Percentiles rank a stretch among this genome's conserved stretches.
Conservation (phyloP, 2,329 filamentous ascomycete species). For the Fusarium fujikuroi region DNA sequence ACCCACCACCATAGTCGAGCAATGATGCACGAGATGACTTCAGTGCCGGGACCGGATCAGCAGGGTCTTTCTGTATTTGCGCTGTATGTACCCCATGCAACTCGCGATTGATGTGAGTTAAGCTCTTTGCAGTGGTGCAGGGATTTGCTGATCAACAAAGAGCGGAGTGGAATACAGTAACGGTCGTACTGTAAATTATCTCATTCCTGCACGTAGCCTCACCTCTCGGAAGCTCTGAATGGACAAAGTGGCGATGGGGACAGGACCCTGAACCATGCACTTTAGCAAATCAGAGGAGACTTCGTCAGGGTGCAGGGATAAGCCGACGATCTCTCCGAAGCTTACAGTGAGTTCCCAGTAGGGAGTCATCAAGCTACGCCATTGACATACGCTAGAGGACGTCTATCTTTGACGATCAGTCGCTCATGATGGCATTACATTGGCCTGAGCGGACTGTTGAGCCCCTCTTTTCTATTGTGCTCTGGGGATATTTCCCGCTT, state of each 20-base stretch:
- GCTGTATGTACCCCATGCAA: constrained; percentile 1
- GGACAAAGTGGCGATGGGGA: constrained; percentile 17
- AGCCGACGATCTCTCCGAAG: constrained; percentile 31
- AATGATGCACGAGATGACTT: constrained; percentile 35
- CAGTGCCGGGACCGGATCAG: constrained; percentile 39
- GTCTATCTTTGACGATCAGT: constrained; percentile 43
- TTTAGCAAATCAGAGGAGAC: constrained; percentile 18
- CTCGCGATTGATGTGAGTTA: constrained; percentile 12
- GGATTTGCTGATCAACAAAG: constrained; percentile 22
- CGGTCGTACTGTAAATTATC: constrained; percentile 26
- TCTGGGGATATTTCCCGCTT: constrained; percentile 4
- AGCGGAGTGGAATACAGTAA: constrained; percentile 11
- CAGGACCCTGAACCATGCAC: constrained; percentile 40
- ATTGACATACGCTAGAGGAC: constrained; percentile 39
- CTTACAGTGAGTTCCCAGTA: constrained; percentile 19
- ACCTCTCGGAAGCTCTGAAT: constrained; percentile 3
- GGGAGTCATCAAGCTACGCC: constrained; percentile 37
- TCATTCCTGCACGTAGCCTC: constrained; percentile 26
- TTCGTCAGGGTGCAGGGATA: constrained; percentile 22
- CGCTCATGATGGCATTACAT: constrained; percentile 25
- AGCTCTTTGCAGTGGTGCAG: constrained; percentile 8
- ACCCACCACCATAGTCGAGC: constrained; percentile 7
- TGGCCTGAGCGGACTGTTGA: constrained; percentile 29
- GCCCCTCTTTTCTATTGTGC: constrained; percentile 18
- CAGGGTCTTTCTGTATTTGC: constrained; percentile 40